Evolutionary conservation across 495 filamentous ascomycete species (phyloP).

Genomic region (Penicillium salamii): DNA sequence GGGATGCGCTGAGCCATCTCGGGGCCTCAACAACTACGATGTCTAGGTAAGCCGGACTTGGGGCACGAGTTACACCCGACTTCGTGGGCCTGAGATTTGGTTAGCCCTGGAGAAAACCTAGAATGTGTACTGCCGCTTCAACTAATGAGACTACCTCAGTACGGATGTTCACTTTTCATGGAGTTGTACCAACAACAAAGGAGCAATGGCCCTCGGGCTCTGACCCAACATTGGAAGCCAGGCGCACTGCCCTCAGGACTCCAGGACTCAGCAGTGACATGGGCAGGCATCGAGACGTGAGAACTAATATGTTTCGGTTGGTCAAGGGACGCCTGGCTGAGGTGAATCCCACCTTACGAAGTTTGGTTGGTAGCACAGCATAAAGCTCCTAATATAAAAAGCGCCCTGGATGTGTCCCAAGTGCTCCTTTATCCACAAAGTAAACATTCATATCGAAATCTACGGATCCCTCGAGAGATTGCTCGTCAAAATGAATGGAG

Average conservation of each 20-base stretch:
- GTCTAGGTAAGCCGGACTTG: not conserved
- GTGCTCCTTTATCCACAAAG: not conserved
- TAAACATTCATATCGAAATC: not conserved
- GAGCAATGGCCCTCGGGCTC: too few relatives aligned
- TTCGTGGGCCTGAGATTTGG: not conserved
- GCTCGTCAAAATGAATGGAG: conserved; percentile 1
- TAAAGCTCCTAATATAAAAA: not conserved
- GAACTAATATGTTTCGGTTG: too few relatives aligned
- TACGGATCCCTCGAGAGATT: not conserved
- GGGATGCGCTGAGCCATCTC: not conserved
- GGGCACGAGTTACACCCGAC: not conserved
- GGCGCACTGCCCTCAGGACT: too few relatives aligned
- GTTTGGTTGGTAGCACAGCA: not conserved
- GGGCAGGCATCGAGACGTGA: too few relatives aligned
- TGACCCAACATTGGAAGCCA: too few relatives aligned
- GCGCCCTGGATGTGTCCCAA: not conserved
- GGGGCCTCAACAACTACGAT: not conserved
- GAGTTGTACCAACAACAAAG: too few relatives aligned
- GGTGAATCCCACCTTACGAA: too few relatives aligned
- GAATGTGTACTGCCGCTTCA: too few relatives aligned
- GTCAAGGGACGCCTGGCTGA: too few relatives aligned
- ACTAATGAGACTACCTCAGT: too few relatives aligned
- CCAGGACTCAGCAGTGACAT: too few relatives aligned
- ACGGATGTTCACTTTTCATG: too few relatives aligned
- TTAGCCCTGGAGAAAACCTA: not conserved